phyloP scores from a whole-genome alignment of 805 yeast genomes.

The Naumovozyma dairenensis region DNA sequence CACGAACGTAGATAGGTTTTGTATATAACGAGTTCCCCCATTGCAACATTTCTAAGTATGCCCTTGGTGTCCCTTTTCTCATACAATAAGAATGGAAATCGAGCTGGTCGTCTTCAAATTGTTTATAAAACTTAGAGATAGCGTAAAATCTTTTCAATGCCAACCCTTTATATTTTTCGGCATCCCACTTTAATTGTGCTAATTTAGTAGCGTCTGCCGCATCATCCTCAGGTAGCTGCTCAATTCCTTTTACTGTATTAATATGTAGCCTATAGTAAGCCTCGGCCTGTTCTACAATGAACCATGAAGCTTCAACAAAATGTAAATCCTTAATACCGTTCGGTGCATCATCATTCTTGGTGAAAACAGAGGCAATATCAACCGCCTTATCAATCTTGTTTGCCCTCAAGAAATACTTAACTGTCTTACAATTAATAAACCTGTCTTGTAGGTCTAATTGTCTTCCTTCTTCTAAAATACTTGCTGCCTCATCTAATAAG shows the following conservation, averaged over 20 bases:
- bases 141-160: slow-evolving; percentile 71
- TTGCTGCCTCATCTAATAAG: slow-evolving; percentile 51
- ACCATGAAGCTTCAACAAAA: slow-evolving; percentile 88
- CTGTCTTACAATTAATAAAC: slow-evolving; percentile 79
- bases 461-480: slow-evolving; percentile 60
- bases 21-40: slow-evolving; percentile 77
- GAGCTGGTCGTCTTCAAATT: slow-evolving; percentile 72
- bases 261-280: slow-evolving; percentile 58
- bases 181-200: slow-evolving; percentile 33
- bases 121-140: slow-evolving; percentile 55
- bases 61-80: slow-evolving; percentile 82
- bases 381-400: slow-evolving; percentile 66
- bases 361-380: slow-evolving; percentile 65
- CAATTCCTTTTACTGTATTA: slow-evolving; percentile 14
- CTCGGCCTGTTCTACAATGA: slow-evolving; percentile 74
- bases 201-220: slow-evolving; percentile 24
- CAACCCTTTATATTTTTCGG: slow-evolving; percentile 48
- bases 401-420: slow-evolving; percentile 74
- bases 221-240: slow-evolving; percentile 6
- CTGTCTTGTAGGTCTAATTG: slow-evolving; percentile 78
- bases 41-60: slow-evolving; percentile 61
- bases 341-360: slow-evolving; percentile 71
- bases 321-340: slow-evolving; percentile 83
- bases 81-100: slow-evolving; percentile 92
- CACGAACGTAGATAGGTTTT: slow-evolving; percentile 64